Evolutionary conservation across 1,284 basidiomycete genomes (phyloP), one percentile per base, ranked within the genome.

Genomic region (Melampsora larici-populina): DNA sequence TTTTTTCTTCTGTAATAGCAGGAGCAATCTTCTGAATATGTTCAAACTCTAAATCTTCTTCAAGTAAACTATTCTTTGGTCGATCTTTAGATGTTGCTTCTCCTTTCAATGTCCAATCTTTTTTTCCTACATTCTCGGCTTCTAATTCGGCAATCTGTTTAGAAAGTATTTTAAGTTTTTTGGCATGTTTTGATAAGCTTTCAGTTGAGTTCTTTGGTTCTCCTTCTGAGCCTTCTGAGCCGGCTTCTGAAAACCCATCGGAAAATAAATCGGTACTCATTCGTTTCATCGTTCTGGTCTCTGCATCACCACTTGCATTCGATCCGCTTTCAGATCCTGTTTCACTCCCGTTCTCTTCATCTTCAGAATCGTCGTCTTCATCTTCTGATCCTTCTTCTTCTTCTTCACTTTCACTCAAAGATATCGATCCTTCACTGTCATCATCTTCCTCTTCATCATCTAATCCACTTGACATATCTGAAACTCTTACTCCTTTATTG

Each of bases 41-140:
- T 81, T 99, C 97, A 80, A 96, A 99, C 79, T 98, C 95, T 60
- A 99, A 88, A 83, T 97, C 93, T 84, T 98, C 92, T 83, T 94
- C 93, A 17, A 99, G 87, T 21, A 98, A 86, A 31, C 92, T 92
- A 85, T 99, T 95, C 82, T 93, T 89, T 0, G 97, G 96, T 71
- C 97, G 89, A 60, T 90, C 86, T 51, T 90, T 88, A 7, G 92
- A 89, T 15, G 88, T 89, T 15, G 93, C 93, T 85, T 99, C 97
- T 65, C 97, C 96, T 86, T 92, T 89, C 48, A 98, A 87, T 7
- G 90, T 91, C 97, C 97, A 99, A 80, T 98, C 95, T 81, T 88
- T 87, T 48, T 86, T 85, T 7, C 85, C 86, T 33, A 88, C 85
- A 64, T 88, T 88, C 81, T 88, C 85, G 33, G 82, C 81, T 80